Evolutionary conservation across 768 basidiomycete species (phyloP).

Genomic region (Leccinum imitatum): DNA sequence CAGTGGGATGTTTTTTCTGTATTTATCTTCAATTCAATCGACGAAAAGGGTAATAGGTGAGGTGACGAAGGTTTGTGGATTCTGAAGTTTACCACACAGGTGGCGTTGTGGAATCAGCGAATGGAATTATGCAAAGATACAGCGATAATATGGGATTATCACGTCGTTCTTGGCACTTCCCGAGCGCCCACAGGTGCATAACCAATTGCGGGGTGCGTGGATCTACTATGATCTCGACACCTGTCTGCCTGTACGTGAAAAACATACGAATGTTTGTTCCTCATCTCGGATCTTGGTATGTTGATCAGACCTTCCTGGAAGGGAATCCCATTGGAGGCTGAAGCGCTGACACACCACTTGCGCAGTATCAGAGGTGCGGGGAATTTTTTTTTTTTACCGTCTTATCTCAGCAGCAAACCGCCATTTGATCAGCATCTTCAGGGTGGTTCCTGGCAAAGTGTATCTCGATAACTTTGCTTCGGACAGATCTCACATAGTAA

Average conservation of each 20-base stretch:
- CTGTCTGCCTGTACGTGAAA: constrained; percentile 40
- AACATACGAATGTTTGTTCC: neutral
- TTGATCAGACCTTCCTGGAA: constrained; percentile 37
- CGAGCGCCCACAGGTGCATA: constrained; percentile 21
- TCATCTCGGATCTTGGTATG: constrained; percentile 35
- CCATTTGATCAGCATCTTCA: constrained; percentile 49
- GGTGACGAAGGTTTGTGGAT: constrained; percentile 1
- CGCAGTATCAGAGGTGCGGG: constrained; percentile 45
- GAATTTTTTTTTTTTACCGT: neutral
- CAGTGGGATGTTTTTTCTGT: constrained; percentile 54
- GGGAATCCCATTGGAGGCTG: constrained; percentile 30
- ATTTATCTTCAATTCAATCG: constrained; percentile 60
- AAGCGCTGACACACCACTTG: constrained; percentile 18
- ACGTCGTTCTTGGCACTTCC: constrained; percentile 59
- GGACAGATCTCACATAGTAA: constrained; percentile 76
- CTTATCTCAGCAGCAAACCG: constrained; percentile 8
- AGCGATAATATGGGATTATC: constrained; percentile 73
- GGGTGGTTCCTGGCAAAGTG: constrained; percentile 51
- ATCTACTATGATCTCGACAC: constrained; percentile 77
- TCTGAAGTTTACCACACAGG: constrained; percentile 38
- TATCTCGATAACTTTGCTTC: constrained; percentile 67
- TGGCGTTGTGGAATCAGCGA: constrained; percentile 65
- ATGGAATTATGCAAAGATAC: constrained; percentile 33
- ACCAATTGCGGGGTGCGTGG: constrained; percentile 39
- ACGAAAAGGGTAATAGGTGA: constrained; percentile 54